A percentile compares a stretch with the other conserved stretches of the same genome.
Conservation (phyloP, 2,329 filamentous ascomycete species). For the Fusarium nygamai region DNA sequence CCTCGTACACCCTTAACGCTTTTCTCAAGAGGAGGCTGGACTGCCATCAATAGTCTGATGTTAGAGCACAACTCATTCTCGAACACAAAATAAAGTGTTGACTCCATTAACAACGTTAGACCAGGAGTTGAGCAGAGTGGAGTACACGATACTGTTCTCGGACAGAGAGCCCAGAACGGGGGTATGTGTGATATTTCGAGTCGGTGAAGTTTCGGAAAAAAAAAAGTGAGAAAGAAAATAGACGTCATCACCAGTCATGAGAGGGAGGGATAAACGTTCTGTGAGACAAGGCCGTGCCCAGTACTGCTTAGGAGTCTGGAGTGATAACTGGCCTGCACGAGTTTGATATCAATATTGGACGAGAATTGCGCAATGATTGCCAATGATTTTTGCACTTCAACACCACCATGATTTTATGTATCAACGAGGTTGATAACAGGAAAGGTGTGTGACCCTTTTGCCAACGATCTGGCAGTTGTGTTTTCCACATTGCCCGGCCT, state of each 20-base stretch:
- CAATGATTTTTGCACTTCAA: neutral
- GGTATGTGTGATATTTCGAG: slow-evolving; percentile 31
- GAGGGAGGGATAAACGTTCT: neutral
- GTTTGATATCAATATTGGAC: neutral
- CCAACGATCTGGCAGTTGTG: slow-evolving; percentile 28
- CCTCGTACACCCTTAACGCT: neutral
- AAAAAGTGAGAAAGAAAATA: slow-evolving; percentile 23
- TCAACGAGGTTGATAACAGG: slow-evolving; percentile 41
- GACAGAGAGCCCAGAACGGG: slow-evolving; percentile 14
- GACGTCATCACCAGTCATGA: slow-evolving; percentile 31
- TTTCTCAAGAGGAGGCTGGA: neutral
- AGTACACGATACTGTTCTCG: neutral
- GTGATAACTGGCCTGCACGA: neutral
- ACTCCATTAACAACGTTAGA: neutral
- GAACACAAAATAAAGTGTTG: neutral
- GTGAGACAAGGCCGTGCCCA: slow-evolving; percentile 27
- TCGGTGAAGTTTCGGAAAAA: slow-evolving; percentile 45
- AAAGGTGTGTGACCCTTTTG: slow-evolving; percentile 14
- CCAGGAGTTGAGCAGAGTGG: slow-evolving; percentile 9
- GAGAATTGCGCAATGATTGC: neutral
- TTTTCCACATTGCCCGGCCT: slow-evolving; percentile 29
- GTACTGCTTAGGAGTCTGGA: neutral
- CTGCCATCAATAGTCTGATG: neutral
- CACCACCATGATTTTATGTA: neutral
- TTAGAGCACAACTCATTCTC: neutral